These are phyloP conservation scores for Zygnema cylindricum DNA, from an alignment of 139 green algal genomes.

Conservation along the genomic window DNA sequence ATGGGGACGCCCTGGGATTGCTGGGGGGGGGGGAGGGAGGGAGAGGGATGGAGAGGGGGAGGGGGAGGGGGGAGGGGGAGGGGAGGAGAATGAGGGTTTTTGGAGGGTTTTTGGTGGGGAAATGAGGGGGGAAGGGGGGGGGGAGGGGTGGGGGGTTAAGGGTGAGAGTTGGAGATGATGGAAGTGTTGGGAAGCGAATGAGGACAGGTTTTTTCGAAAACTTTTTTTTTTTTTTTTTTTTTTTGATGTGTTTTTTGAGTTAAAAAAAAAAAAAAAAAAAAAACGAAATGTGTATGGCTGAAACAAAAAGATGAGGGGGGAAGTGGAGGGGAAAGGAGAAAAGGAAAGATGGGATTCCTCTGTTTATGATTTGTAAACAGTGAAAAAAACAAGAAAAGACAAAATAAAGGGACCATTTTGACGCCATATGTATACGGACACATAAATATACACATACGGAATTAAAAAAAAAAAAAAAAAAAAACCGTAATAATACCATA, in stretches of 20 bases:
- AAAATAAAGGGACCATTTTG: too few species aligned
- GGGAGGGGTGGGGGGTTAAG: not conserved
- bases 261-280: not conserved
- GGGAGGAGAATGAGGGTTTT: not conserved
- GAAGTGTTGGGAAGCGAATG: too few species aligned
- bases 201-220: too few species aligned
- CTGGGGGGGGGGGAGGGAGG: not conserved
- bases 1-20: constrained; percentile 92
- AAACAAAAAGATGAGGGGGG: not conserved
- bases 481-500: too few species aligned
- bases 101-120: not conserved
- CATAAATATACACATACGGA: too few species aligned
- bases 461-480: too few species aligned
- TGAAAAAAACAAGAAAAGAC: not conserved
- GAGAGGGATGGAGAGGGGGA: not conserved
- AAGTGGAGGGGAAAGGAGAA: not conserved
- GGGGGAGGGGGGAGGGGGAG: constrained; percentile 11
- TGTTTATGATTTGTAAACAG: not conserved
- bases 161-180: too few species aligned
- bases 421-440: too few species aligned
- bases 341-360: not conserved
- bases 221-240: too few species aligned
- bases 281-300: not conserved
- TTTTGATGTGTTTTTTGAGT: too few species aligned
- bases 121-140: not conserved